A percentile compares a stretch with the other conserved stretches of the same genome.
Conservation (phyloP, 2,329 filamentous ascomycete species). For the Penicillium sp. region DNA sequence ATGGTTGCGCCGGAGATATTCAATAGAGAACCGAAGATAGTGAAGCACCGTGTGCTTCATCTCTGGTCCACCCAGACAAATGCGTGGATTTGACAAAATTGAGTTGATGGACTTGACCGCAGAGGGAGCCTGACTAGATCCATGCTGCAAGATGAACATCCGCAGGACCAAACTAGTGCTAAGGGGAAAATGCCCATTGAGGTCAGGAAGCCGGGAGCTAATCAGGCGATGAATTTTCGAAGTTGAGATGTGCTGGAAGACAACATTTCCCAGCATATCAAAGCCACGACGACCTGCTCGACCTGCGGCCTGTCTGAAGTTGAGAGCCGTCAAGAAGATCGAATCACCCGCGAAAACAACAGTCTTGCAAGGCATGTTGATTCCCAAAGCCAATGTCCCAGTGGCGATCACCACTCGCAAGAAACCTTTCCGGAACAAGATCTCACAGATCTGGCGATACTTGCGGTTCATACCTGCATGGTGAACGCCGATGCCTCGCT, state of each 20-base stretch:
- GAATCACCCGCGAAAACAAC: constrained; percentile 72
- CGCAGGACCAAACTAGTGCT: constrained; percentile 67
- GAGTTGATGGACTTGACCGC: constrained; percentile 59
- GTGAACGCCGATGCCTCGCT: constrained; percentile 67
- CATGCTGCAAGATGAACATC: constrained; percentile 60
- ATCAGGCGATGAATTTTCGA: constrained; percentile 63
- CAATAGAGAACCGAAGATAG: constrained; percentile 73
- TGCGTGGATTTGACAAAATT: constrained; percentile 61
- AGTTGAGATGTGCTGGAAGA: constrained; percentile 62
- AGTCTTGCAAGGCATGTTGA: constrained; percentile 80
- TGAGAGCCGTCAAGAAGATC: constrained; percentile 65
- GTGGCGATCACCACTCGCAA: constrained; percentile 67
- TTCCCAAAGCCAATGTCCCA: constrained; percentile 68
- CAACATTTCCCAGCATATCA: constrained; percentile 72
- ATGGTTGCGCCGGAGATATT: constrained; percentile 65
- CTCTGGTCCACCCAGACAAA: constrained; percentile 65
- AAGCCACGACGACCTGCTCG: constrained; percentile 75
- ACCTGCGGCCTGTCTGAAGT: constrained; percentile 70
- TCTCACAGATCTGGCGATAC: constrained; percentile 59
- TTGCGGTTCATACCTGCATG: constrained; percentile 73
- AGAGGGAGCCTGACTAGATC: constrained; percentile 58
- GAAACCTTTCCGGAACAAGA: constrained; percentile 54
- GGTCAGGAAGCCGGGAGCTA: constrained; percentile 65
- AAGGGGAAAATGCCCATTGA: constrained; percentile 72
- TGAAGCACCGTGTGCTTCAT: constrained; percentile 66